These are phyloP conservation scores for Cytospora paraplurivora DNA, from an alignment of 2,329 filamentous ascomycete species.

Conservation along the genomic window DNA sequence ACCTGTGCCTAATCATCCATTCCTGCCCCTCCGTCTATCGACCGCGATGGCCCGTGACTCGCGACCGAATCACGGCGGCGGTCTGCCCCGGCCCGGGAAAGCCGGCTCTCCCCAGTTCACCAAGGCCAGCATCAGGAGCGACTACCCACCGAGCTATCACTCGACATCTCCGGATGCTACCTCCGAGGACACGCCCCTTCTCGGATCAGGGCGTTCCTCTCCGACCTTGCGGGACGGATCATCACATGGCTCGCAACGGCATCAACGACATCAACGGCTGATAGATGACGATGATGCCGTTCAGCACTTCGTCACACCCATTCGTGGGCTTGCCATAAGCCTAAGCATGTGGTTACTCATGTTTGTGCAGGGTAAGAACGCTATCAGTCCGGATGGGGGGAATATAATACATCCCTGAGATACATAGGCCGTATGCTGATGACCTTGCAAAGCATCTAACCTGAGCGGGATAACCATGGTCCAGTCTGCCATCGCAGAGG, in stretches of 20 bases:
- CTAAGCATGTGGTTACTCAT: constrained; percentile 58
- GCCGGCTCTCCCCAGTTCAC: background rate
- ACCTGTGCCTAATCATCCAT: background rate
- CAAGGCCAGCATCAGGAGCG: background rate
- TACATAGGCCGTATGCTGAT: background rate
- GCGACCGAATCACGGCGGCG: background rate
- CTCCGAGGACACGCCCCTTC: constrained; percentile 35
- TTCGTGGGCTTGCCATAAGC: constrained; percentile 49
- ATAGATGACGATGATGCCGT: constrained; percentile 19
- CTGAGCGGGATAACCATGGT: constrained; percentile 82
- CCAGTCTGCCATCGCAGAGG: constrained; percentile 73
- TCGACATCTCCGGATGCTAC: constrained; percentile 25
- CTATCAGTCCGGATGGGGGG: background rate
- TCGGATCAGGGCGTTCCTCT: constrained; percentile 33
- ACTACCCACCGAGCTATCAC: constrained; percentile 7
- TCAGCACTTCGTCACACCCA: constrained; percentile 30
- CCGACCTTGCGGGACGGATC: constrained; percentile 31
- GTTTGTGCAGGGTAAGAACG: constrained; percentile 57
- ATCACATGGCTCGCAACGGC: constrained; percentile 16
- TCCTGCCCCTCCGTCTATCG: background rate
- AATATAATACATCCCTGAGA: background rate
- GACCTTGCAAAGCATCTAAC: constrained; percentile 55
- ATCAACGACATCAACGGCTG: background rate
- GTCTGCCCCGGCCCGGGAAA: too few relatives aligned
- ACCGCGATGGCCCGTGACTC: background rate